Base-by-base conservation (phyloP, 352 stramenopile species). In the Phytophthora fragariaefolia region DNA sequence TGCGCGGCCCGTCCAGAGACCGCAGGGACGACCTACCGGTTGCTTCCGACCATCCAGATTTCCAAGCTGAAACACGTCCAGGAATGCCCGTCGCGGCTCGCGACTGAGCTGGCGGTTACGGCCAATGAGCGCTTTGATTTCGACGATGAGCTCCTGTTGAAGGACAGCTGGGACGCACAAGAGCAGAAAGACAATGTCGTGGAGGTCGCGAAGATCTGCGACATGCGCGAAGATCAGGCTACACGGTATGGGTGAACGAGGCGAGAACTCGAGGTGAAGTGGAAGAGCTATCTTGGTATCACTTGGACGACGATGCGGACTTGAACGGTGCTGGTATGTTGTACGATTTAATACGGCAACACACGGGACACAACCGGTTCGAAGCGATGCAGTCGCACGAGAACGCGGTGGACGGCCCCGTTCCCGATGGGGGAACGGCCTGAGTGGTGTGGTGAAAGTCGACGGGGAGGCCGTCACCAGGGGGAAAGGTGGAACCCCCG, bases 71-170 rank as follows among this genome's bases (percentile, higher is more conserved):
- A 43, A 17, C 34, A 5, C 34, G 34, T 43, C 34, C 34, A 12
- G 15, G 34, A 43, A 43, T 43, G 7, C 34, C 34, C 34, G 34
- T 43, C 34, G 34, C 8, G 34, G 6, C 51, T 32, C 18, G 17
- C 18, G 2, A 3, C 26, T 5, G 12, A 12, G 3, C 24, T 48
- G n/a, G 24, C 34, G 15, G 36, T 49, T 0, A 5, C 22, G 0
- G 23, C 9, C 3, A 15, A 38, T 9, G 32, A 24, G 17, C 51
- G 66, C 0, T 20, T 63, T 0, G 69, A 76, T 34, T 78, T 76
- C 15, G 73, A 81, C 20, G 64, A 73, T 27, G 57, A 46, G 10
- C 28, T 73, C 1, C 30, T 73, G 0, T 58, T 58, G 2, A 45
- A 67, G 22, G 64, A 68, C 20, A 73, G 66, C 47, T 73, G 48